Evolutionary conservation across 768 basidiomycete species (phyloP).

Genomic region (Podaxis sp.): DNA sequence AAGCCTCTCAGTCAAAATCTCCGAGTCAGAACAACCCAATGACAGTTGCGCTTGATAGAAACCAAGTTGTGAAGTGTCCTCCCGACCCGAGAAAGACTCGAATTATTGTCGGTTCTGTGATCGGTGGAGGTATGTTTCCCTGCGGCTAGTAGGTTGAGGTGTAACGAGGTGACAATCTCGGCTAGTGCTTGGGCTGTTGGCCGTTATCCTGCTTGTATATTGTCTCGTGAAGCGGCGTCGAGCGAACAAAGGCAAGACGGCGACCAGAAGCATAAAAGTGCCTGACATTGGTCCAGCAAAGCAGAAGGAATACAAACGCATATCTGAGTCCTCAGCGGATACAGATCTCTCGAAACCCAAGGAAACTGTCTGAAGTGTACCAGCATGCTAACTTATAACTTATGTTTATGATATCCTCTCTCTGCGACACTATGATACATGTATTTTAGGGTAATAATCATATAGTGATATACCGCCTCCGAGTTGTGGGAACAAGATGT

Average conservation of each 20-base stretch:
- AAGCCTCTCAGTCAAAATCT: neutral
- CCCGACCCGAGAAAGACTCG: neutral
- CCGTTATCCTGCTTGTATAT: neutral
- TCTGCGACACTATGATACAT: neutral
- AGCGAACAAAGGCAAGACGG: neutral
- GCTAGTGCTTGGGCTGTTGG: neutral
- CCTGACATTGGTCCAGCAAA: neutral
- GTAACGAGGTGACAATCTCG: neutral
- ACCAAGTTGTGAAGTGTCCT: constrained; percentile 12
- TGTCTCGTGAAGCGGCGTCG: neutral
- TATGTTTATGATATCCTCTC: neutral
- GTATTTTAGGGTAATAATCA: neutral
- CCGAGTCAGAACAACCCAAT: constrained; percentile 5
- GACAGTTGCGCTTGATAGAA: neutral
- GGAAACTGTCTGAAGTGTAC: neutral
- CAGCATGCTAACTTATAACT: neutral
- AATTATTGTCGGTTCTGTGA: constrained; percentile 11
- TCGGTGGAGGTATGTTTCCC: constrained; percentile 9
- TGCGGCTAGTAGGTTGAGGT: neutral
- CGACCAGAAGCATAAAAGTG: neutral
- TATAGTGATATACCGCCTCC: neutral
- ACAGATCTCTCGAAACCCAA: neutral
- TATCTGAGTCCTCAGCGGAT: neutral
- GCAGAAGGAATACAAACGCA: constrained; percentile 8
- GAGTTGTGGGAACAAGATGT: neutral